A percentile compares a stretch with the other conserved stretches of the same genome.
Conservation (phyloP, 768 basidiomycete genomes). For the Boletus coccyginus region DNA sequence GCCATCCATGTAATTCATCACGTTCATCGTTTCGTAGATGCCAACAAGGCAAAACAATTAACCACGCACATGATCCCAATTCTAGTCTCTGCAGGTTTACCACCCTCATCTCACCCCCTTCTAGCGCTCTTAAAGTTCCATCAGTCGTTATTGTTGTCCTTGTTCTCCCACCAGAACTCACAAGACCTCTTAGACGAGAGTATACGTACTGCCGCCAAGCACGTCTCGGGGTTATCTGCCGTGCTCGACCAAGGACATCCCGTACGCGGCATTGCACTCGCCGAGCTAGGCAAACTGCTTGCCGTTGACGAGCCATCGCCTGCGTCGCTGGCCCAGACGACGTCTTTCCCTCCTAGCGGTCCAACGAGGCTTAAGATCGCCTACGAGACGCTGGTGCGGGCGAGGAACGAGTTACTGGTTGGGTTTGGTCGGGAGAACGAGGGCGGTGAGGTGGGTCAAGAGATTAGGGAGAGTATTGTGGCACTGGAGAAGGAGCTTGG, state of each 20-base stretch:
- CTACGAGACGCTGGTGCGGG: slow-evolving; percentile 59
- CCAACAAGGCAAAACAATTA: slow-evolving; percentile 52
- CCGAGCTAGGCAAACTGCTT: slow-evolving; percentile 80
- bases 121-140: slow-evolving; percentile 72
- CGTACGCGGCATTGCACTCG: slow-evolving; percentile 66
- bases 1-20: not conserved
- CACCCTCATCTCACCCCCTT: slow-evolving; percentile 73
- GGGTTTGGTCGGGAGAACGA: slow-evolving; percentile 71
- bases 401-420: slow-evolving; percentile 56
- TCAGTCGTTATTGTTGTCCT: slow-evolving; percentile 60
- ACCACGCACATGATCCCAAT: slow-evolving; percentile 66
- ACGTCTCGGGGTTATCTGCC: slow-evolving; percentile 48
- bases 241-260: slow-evolving; percentile 71
- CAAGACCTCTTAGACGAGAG: slow-evolving; percentile 61
- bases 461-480: slow-evolving; percentile 57
- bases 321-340: slow-evolving; percentile 11
- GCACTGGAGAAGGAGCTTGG: slow-evolving; percentile 70
- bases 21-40: slow-evolving; percentile 41
- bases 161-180: slow-evolving; percentile 39
- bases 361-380: slow-evolving; percentile 61
- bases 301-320: slow-evolving; percentile 72
- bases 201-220: slow-evolving; percentile 54
- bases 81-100: slow-evolving; percentile 54
- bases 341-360: slow-evolving; percentile 65
- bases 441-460: slow-evolving; percentile 69